phyloP scores from a whole-genome alignment of 208 protist genomes.

The Crithidia thermophila region DNA sequence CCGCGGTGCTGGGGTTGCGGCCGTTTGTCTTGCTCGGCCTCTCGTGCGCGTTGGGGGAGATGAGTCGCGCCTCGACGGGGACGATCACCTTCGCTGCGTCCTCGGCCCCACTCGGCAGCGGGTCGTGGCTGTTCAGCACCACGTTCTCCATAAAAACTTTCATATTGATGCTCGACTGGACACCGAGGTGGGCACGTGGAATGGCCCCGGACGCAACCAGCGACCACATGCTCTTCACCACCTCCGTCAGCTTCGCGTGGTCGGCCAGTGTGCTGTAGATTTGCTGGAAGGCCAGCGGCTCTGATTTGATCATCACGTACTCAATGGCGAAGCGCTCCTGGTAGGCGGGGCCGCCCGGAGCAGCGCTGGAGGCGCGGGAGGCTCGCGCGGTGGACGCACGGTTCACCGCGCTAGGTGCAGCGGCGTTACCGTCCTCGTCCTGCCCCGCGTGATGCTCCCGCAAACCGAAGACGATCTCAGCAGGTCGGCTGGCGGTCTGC shows the following conservation, averaged over 20 bases:
- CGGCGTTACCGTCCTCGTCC: constrained; percentile 8
- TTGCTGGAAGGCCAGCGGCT: constrained; percentile 53
- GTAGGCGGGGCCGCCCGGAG: constrained; percentile 22
- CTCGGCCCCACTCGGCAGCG: constrained; percentile 15
- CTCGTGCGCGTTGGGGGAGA: background rate
- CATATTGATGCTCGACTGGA: constrained; percentile 36
- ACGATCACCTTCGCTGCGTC: constrained; percentile 32
- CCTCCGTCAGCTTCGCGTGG: constrained; percentile 36
- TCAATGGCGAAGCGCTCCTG: constrained; percentile 77
- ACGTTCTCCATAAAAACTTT: constrained; percentile 63
- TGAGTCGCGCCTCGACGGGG: constrained; percentile 27
- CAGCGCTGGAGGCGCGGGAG: constrained; percentile 14
- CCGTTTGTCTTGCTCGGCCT: background rate
- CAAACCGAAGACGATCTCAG: constrained; percentile 47
- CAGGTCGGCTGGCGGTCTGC: constrained; percentile 1
- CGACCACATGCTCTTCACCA: constrained; percentile 62
- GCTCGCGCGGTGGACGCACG: background rate
- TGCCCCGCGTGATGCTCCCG: constrained; percentile 23
- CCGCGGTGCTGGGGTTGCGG: background rate
- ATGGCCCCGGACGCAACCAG: constrained; percentile 44
- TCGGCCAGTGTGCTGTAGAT: constrained; percentile 30
- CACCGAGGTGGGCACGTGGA: constrained; percentile 35
- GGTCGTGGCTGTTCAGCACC: constrained; percentile 29
- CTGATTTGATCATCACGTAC: constrained; percentile 46
- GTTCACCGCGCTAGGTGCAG: background rate